Conservation (phyloP, 768 basidiomycete genomes). For the Amanita pseudoporphyria region DNA sequence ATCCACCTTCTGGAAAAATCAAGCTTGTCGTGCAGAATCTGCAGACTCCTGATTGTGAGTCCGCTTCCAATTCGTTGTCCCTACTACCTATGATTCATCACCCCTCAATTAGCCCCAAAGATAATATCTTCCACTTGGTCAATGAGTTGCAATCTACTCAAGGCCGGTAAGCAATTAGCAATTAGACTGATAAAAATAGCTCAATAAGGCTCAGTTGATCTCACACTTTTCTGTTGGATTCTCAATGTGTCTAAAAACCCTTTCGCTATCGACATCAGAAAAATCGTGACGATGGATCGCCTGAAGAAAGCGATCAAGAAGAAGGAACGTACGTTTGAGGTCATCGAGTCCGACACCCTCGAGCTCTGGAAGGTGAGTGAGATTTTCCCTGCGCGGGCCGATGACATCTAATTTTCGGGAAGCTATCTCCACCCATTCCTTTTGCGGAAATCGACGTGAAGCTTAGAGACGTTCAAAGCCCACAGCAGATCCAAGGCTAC, state of each 20-base stretch:
- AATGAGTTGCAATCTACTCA: constrained; percentile 9
- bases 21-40: too few species aligned
- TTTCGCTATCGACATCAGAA: constrained; percentile 12
- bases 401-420: too few species aligned
- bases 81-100: constrained; percentile 3
- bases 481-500: too few species aligned
- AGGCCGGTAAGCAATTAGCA: constrained; percentile 6
- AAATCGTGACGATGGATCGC: constrained; percentile 8
- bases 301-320: constrained; percentile 11
- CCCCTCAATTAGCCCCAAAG: constrained; percentile 3
- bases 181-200: constrained; percentile 6
- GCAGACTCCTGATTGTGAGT: too few species aligned
- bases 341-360: constrained; percentile 7
- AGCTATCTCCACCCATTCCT: too few species aligned
- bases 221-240: constrained; percentile 15
- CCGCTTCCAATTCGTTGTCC: too few species aligned
- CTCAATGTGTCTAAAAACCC: constrained; percentile 6
- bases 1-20: too few species aligned
- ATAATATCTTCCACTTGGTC: constrained; percentile 8
- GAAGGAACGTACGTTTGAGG: constrained; percentile 8
- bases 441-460: too few species aligned
- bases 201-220: constrained; percentile 2
- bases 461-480: too few species aligned
- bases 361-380: constrained; percentile 13
- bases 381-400: constrained; percentile 1